A percentile compares a stretch with the other conserved stretches of the same genome.
Evolutionary conservation across 2,329 filamentous ascomycete genomes (phyloP).

Genomic region (Pseudocercospora pini-densiflorae): DNA sequence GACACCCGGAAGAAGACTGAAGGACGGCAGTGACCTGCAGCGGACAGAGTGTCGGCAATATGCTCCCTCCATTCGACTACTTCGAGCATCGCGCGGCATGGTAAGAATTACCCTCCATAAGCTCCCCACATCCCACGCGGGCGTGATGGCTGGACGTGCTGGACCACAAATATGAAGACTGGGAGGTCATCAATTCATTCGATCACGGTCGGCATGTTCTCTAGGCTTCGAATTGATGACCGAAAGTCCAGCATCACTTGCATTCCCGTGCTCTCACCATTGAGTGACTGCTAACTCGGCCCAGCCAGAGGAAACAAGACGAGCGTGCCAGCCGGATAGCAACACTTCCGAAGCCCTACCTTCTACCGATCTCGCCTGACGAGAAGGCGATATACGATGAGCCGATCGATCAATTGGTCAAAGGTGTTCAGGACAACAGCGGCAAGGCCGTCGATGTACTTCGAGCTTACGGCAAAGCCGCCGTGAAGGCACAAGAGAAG

Average conservation of each 20-base stretch:
- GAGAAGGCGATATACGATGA: conserved; percentile 72
- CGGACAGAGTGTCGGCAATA: conserved; percentile 24
- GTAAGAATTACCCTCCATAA: conserved; percentile 51
- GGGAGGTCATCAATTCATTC: too few species aligned
- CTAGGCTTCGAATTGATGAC: neutral
- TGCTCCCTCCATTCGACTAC: conserved; percentile 62
- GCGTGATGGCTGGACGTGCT: neutral
- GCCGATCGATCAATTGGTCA: conserved; percentile 77
- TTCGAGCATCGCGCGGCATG: conserved; percentile 73
- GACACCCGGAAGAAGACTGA: neutral
- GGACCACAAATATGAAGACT: too few species aligned
- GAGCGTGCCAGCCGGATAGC: conserved; percentile 73
- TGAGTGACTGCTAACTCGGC: neutral
- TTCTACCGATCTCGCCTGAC: conserved; percentile 63
- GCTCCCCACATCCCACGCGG: conserved; percentile 25
- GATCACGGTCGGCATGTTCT: neutral
- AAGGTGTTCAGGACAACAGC: conserved; percentile 72
- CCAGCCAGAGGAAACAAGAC: conserved; percentile 77
- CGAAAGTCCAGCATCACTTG: too few species aligned
- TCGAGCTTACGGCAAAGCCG: conserved; percentile 84
- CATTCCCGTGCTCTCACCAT: neutral
- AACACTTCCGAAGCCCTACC: conserved; percentile 68
- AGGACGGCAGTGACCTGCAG: neutral
- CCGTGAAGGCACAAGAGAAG: conserved; percentile 78
- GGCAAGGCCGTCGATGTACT: conserved; percentile 73